Conservation (phyloP, 371 early-diverging fungal genomes). For the Entomophthora muscae region DNA sequence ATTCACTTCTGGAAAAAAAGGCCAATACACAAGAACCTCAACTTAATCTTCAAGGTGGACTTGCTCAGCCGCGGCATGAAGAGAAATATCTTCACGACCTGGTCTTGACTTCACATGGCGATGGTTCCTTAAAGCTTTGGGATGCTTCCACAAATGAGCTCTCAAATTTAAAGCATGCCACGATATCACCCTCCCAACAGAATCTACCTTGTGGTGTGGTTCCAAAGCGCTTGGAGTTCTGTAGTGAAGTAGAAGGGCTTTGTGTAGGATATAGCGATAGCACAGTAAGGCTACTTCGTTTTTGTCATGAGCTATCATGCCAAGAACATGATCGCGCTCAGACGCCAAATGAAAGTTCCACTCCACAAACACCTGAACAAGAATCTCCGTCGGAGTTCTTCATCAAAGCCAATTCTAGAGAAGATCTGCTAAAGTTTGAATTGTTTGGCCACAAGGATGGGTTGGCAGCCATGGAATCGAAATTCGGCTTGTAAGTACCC, state of each 20-base stretch:
- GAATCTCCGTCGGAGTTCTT: no score
- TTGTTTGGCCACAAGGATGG: background rate
- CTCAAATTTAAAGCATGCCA: background rate
- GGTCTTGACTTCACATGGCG: background rate
- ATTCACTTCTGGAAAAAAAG: background rate
- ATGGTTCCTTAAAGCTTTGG: slow-evolving; percentile 1
- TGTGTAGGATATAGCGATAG: background rate
- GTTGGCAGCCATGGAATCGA: background rate
- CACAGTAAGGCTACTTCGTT: background rate
- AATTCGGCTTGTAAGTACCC: background rate
- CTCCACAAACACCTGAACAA: background rate
- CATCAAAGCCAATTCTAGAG: background rate
- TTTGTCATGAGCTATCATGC: background rate
- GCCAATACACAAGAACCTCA: background rate
- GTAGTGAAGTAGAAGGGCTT: background rate
- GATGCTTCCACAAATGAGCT: background rate
- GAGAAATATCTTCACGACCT: background rate
- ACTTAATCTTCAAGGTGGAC: background rate
- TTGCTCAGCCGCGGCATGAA: background rate
- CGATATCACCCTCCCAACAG: background rate
- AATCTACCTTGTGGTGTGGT: background rate
- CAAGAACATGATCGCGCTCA: no score
- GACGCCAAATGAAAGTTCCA: no score
- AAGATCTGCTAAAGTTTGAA: background rate
- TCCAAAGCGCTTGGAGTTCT: background rate